These are phyloP conservation scores for Debaryomycetaceae sp. DNA, from an alignment of 1,139 yeast genomes.

Conservation along the genomic window DNA sequence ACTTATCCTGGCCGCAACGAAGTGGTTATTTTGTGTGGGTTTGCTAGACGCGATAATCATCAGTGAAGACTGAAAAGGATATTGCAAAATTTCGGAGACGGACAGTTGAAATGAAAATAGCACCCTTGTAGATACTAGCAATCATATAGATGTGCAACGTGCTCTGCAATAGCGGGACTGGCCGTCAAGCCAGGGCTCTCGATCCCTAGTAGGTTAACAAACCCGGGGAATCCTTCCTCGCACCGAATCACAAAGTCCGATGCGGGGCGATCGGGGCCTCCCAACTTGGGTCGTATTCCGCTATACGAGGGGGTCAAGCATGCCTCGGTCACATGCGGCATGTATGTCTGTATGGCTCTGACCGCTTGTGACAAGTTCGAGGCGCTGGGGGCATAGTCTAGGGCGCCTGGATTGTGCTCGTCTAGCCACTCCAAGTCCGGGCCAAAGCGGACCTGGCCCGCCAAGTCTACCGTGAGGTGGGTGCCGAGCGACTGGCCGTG, in stretches of 20 bases:
- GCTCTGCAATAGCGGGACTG: constrained; percentile 69
- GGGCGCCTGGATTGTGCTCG: constrained; percentile 15
- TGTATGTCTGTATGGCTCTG: constrained; percentile 49
- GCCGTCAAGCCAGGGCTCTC: constrained; percentile 89
- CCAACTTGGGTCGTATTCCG: constrained; percentile 74
- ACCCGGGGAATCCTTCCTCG: constrained; percentile 61
- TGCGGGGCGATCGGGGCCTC: constrained; percentile 26
- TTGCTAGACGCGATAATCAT: too few relatives aligned
- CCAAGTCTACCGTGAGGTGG: constrained; percentile 75
- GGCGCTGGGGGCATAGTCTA: constrained; percentile 38
- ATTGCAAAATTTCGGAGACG: too few relatives aligned
- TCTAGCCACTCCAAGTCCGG: constrained; percentile 84
- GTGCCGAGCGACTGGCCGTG: constrained; percentile 74
- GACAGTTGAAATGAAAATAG: too few relatives aligned
- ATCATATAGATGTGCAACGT: constrained; percentile 40
- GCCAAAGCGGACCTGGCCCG: constrained; percentile 74
- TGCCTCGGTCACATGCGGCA: constrained; percentile 42
- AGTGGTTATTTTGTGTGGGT: too few relatives aligned
- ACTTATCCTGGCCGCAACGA: too few relatives aligned
- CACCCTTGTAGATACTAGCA: too few relatives aligned
- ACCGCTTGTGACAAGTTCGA: constrained; percentile 44
- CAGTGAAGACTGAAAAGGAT: too few relatives aligned
- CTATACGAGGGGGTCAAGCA: constrained; percentile 59
- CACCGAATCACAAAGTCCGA: constrained; percentile 66
- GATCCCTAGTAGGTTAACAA: constrained; percentile 68